These are phyloP conservation scores for Closterium sp. DNA, from an alignment of 139 green algal species.

Conservation along the genomic window DNA sequence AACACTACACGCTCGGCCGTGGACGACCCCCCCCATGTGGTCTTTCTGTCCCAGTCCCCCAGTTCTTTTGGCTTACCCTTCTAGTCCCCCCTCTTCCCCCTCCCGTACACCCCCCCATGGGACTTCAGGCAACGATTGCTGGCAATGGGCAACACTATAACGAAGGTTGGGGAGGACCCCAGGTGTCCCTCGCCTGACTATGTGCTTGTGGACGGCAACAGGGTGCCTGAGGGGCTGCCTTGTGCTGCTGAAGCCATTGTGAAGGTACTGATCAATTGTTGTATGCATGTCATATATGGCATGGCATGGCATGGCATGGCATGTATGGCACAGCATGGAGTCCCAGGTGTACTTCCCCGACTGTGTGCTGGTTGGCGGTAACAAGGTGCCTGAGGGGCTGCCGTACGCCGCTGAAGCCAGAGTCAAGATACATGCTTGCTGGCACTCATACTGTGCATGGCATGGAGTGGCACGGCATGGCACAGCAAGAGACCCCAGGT, in stretches of 20 bases:
- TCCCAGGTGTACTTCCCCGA: background rate
- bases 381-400: too few relatives aligned
- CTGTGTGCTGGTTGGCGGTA: too few relatives aligned
- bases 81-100: too few relatives aligned
- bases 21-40: too few relatives aligned
- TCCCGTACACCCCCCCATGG: too few relatives aligned
- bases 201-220: conserved; percentile 56
- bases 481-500: background rate
- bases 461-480: background rate
- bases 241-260: background rate
- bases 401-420: background rate
- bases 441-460: background rate
- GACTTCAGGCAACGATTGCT: conserved; percentile 53
- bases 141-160: conserved; percentile 37
- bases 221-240: conserved; percentile 31
- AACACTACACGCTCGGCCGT: too few relatives aligned
- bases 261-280: background rate
- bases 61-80: too few relatives aligned
- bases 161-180: background rate
- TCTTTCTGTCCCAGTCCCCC: too few relatives aligned
- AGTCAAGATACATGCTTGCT: background rate
- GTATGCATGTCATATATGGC: background rate
- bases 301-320: background rate
- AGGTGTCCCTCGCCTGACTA: conserved; percentile 15
- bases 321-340: background rate